phyloP scores from a whole-genome alignment of 2,329 filamentous ascomycete species.

The Elsinoe fawcettii region DNA sequence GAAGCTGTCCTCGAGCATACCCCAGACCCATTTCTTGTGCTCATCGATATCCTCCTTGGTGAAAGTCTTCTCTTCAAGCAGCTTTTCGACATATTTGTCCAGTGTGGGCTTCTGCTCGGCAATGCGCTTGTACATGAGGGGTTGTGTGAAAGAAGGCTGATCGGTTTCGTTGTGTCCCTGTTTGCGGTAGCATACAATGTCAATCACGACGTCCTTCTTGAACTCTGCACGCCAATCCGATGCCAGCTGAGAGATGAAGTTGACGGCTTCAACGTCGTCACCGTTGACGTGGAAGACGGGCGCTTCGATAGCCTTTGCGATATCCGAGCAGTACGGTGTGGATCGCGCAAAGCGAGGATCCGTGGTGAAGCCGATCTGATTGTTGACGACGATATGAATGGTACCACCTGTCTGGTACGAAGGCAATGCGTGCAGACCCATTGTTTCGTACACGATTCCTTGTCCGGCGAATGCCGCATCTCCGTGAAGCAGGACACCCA shows the following conservation, averaged over 20 bases:
- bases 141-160: constrained; percentile 98
- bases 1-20: constrained; percentile 97
- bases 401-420: constrained; percentile 96
- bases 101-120: constrained; percentile 74
- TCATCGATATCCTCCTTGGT: constrained; percentile 97
- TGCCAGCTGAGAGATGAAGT: constrained; percentile 94
- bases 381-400: constrained; percentile 96
- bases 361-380: constrained; percentile 99
- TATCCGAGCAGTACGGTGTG: constrained; percentile 97
- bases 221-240: constrained; percentile 98
- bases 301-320: constrained; percentile 96
- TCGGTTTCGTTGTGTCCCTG: constrained; percentile 99
- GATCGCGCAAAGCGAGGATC: constrained; percentile 96
- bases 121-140: constrained; percentile 99
- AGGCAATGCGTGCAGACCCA: constrained; percentile 92
- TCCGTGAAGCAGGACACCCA: constrained; percentile 93
- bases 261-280: constrained; percentile 95
- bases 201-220: constrained; percentile 96
- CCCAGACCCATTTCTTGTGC: constrained; percentile 99
- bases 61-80: constrained; percentile 86
- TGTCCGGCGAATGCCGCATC: constrained; percentile 95
- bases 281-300: constrained; percentile 99
- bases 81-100: constrained; percentile 84
- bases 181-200: constrained; percentile 98
- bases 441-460: constrained; percentile 95